A percentile compares a stretch with the other conserved stretches of the same genome.
Conservation (phyloP, 2,329 filamentous ascomycete genomes). For the Samsoniella hepiali region DNA sequence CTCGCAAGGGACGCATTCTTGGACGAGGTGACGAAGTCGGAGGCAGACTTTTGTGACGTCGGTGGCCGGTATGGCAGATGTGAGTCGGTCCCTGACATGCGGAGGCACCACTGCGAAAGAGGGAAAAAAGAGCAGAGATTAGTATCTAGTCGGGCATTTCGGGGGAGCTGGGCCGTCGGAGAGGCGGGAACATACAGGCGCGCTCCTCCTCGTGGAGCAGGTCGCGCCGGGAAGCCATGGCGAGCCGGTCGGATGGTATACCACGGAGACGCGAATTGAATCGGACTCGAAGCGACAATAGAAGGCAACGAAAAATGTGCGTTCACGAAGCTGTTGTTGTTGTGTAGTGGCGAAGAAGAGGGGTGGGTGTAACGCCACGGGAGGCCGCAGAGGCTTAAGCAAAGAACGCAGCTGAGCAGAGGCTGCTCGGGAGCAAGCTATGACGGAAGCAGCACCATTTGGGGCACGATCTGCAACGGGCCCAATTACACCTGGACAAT, state of each 20-base stretch:
- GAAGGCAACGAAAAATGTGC: background rate
- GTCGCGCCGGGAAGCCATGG: conserved; percentile 13
- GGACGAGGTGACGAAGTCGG: conserved; percentile 84
- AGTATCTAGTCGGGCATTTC: background rate
- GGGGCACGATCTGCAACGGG: background rate
- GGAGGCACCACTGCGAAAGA: conserved; percentile 59
- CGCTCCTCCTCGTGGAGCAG: conserved; percentile 19
- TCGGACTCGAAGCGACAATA: background rate
- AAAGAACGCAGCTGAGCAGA: background rate
- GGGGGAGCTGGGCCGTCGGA: background rate
- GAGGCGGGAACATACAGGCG: conserved; percentile 8
- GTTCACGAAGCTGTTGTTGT: background rate
- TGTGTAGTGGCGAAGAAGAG: background rate
- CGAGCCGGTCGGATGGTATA: background rate
- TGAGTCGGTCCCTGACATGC: conserved; percentile 54
- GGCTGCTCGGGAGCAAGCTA: background rate
- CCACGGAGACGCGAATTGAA: background rate
- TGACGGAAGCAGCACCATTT: conserved; percentile 8
- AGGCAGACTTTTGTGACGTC: conserved; percentile 89
- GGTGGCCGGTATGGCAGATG: conserved; percentile 67
- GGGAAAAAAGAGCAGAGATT: background rate
- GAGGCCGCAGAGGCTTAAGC: background rate
- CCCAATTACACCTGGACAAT: background rate
- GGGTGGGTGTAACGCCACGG: background rate
- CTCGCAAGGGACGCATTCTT: conserved; percentile 87